Conservation (phyloP, 371 early-diverging fungal species). For the Paraphysoderma sedebokerense region DNA sequence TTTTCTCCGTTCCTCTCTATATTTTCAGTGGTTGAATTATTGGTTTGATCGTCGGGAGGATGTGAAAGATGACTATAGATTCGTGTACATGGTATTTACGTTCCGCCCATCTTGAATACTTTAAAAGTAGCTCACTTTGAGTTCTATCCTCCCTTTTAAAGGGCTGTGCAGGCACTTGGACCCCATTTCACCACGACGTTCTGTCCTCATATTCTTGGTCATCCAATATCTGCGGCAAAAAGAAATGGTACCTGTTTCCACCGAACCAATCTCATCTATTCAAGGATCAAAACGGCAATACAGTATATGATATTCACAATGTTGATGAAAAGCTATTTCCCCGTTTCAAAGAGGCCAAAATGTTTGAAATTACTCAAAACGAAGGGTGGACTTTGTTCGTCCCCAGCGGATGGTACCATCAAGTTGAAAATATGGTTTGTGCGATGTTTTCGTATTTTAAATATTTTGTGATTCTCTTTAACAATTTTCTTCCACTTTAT, state of each 20-base stretch:
- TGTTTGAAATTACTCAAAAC: constrained; percentile 29
- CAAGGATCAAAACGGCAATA: constrained; percentile 22
- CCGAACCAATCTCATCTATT: constrained; percentile 36
- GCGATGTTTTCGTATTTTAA: no score
- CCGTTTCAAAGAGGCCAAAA: constrained; percentile 23
- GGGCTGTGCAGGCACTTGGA: constrained; percentile 49
- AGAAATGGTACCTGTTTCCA: constrained; percentile 49
- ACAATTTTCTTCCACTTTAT: neutral
- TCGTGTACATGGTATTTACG: constrained; percentile 14
- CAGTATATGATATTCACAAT: constrained; percentile 36
- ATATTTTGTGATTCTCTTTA: no score
- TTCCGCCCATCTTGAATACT: neutral
- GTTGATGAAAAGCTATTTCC: constrained; percentile 28
- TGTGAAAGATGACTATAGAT: constrained; percentile 46
- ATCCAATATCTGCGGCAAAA: constrained; percentile 53
- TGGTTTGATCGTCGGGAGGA: constrained; percentile 24
- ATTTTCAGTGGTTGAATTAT: constrained; percentile 48
- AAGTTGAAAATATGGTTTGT: constrained; percentile 38
- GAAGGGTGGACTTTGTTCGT: constrained; percentile 53
- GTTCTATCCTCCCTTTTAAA: constrained; percentile 21
- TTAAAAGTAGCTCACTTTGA: neutral
- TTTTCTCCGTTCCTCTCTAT: no score
- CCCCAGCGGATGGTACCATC: constrained; percentile 60
- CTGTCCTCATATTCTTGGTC: constrained; percentile 58
- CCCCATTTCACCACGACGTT: constrained; percentile 65